A percentile compares a stretch with the other conserved stretches of the same genome.
phyloP scores from a whole-genome alignment of 2,329 filamentous ascomycete genomes.

The Stagonosporopsis cucurbitacearum region DNA sequence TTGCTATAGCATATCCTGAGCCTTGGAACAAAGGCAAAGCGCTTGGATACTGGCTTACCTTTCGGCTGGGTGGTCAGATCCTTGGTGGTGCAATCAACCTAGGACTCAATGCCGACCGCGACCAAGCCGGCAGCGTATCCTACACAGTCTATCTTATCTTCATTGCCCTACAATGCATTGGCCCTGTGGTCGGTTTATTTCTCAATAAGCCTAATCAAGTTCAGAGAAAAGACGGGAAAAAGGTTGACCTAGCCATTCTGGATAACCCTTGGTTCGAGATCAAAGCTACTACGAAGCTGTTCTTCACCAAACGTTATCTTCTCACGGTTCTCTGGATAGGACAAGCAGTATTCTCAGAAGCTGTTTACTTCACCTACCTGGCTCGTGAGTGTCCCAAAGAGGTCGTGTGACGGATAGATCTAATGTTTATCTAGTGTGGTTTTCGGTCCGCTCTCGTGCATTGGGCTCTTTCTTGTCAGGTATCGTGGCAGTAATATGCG shows the following conservation, averaged over 20 bases:
- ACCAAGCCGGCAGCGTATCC: conserved; percentile 68
- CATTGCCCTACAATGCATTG: conserved; percentile 71
- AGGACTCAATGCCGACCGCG: conserved; percentile 65
- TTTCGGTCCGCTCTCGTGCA: conserved; percentile 71
- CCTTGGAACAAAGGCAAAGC: conserved; percentile 56
- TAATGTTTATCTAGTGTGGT: conserved; percentile 61
- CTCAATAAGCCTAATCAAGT: conserved; percentile 68
- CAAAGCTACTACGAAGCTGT: conserved; percentile 63
- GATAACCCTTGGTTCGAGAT: conserved; percentile 66
- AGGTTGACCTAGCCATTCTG: conserved; percentile 65
- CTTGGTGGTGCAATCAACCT: conserved; percentile 75
- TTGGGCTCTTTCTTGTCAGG: conserved; percentile 74
- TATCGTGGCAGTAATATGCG: conserved; percentile 68
- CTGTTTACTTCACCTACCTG: conserved; percentile 75
- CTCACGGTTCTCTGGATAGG: conserved; percentile 72
- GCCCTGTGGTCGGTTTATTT: conserved; percentile 69
- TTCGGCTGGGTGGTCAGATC: conserved; percentile 69
- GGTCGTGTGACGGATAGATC: not conserved
- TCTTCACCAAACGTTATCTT: conserved; percentile 67
- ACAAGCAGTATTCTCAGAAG: conserved; percentile 73
- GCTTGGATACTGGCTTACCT: conserved; percentile 72
- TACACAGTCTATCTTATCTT: conserved; percentile 74
- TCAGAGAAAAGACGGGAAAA: conserved; percentile 68
- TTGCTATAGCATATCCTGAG: conserved; percentile 75
- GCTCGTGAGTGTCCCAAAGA: conserved; percentile 49